Base-by-base conservation (phyloP, 2,329 filamentous ascomycete genomes). In the Penicillium verrucosum region DNA sequence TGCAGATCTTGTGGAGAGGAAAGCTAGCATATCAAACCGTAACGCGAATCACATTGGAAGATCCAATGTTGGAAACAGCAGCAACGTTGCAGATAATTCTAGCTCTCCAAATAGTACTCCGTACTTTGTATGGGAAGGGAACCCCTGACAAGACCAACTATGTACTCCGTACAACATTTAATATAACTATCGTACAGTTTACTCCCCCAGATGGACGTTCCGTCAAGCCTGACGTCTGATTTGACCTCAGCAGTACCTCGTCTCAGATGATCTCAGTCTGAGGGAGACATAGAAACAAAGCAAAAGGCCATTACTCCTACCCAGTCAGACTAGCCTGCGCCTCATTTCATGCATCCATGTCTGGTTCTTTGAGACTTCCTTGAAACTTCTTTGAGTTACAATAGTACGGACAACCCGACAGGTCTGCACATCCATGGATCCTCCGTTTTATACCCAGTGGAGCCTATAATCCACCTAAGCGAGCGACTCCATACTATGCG, bases 1-100 rank as follows among this genome's bases (percentile, higher is more conserved):
- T 55, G 52, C 38, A 44, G 52, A 55, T 55, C 52, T 36, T 55
- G 52, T 55, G 52, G 52, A 51, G 52, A 55, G 45, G 9, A 37
- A 37, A n/a, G 43, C 30, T 36, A 54, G 44, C 30, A 51, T 37
- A 37, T 51, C 45, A 43, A 37, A 37, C n/a, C 21, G 36, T 18
- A 37, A 34, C 9, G 4, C 23, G 44, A 41, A 49, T 32, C 30
- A 32, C 16, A 32, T 41, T 41, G 8, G 16, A 27, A 23, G 36
- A 40, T 11, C 18, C 6, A 25, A 16, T 43, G 23, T 7, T 23
- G 5, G 11, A 23, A 34, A 50, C 12, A 30, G n/a, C 11, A 49
- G 11, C n/a, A n/a, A 29, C 16, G 3, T 30, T 11, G 21, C 16
- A 30, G 2, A 12, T 30, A 42, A 18, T 42, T 25, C 27, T 29